Evolutionary conservation across 192 early-diverging fungal genomes (phyloP).

Genomic region (Coemansia sp.): DNA sequence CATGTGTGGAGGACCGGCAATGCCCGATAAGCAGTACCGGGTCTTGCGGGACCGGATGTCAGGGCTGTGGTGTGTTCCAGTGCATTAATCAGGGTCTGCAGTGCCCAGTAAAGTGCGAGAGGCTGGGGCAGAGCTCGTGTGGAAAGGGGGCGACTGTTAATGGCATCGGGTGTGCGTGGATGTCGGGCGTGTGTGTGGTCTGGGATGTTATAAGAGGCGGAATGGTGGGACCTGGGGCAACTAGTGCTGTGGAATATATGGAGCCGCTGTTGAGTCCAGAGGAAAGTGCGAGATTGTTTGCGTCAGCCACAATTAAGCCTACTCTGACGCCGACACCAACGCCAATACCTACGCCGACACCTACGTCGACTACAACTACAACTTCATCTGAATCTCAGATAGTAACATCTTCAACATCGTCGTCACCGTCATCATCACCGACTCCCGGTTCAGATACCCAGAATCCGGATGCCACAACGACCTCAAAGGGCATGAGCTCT

Average conservation of each 20-base stretch:
- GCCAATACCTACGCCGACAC: no score
- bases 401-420: neutral
- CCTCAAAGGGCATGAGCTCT: neutral
- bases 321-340: neutral
- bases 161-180: constrained; percentile 38
- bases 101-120: constrained; percentile 33
- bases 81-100: constrained; percentile 32
- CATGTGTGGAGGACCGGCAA: constrained; percentile 35
- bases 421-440: constrained; percentile 10
- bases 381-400: neutral
- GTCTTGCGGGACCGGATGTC: constrained; percentile 33
- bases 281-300: neutral
- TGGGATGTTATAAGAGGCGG: constrained; percentile 30
- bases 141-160: constrained; percentile 20
- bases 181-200: constrained; percentile 17
- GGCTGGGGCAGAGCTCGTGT: constrained; percentile 13
- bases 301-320: no score
- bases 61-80: constrained; percentile 33
- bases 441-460: neutral
- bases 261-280: constrained; percentile 4
- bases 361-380: neutral
- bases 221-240: constrained; percentile 4
- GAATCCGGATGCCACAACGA: neutral
- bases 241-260: constrained; percentile 16
- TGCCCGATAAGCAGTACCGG: constrained; percentile 23